phyloP scores from a whole-genome alignment of 208 protist genomes.

The Trypanosoma cruzi region DNA sequence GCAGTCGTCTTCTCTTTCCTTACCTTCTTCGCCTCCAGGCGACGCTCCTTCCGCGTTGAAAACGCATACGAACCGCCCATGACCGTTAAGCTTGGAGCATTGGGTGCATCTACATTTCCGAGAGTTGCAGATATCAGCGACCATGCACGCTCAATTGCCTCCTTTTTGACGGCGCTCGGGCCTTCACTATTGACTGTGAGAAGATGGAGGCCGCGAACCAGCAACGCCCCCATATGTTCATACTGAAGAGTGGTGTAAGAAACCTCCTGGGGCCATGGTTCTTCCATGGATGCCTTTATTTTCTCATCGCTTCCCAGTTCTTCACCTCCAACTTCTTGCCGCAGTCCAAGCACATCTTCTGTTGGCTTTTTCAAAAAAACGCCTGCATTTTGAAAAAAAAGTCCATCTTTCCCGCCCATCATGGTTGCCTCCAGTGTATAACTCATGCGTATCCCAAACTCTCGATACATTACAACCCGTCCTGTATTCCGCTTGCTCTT shows the following conservation, averaged over 20 bases:
- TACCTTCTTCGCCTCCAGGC: constrained; percentile 17
- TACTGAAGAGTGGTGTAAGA: constrained; percentile 29
- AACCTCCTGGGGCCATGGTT: constrained; percentile 14
- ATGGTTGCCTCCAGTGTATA: constrained; percentile 95
- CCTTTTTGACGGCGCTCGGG: background rate
- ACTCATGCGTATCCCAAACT: constrained; percentile 93
- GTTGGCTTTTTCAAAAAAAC: background rate
- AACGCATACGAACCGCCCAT: constrained; percentile 64
- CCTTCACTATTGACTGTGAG: constrained; percentile 10
- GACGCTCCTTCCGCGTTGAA: constrained; percentile 55
- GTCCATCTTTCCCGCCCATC: constrained; percentile 65
- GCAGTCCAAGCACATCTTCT: background rate
- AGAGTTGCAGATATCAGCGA: background rate
- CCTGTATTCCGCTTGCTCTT: constrained; percentile 89
- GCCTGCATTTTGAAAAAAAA: background rate
- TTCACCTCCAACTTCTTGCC: constrained; percentile 3
- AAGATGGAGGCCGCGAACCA: constrained; percentile 18
- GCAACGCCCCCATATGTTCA: constrained; percentile 29
- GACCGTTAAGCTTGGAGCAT: background rate
- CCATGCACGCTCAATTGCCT: constrained; percentile 31
- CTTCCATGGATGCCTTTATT: constrained; percentile 4
- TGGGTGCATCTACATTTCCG: background rate
- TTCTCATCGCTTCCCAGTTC: background rate
- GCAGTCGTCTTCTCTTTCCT: constrained; percentile 13
- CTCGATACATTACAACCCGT: constrained; percentile 91